Conservation (phyloP, 1,284 basidiomycete species). For the Cutaneotrichosporon sp. region DNA sequence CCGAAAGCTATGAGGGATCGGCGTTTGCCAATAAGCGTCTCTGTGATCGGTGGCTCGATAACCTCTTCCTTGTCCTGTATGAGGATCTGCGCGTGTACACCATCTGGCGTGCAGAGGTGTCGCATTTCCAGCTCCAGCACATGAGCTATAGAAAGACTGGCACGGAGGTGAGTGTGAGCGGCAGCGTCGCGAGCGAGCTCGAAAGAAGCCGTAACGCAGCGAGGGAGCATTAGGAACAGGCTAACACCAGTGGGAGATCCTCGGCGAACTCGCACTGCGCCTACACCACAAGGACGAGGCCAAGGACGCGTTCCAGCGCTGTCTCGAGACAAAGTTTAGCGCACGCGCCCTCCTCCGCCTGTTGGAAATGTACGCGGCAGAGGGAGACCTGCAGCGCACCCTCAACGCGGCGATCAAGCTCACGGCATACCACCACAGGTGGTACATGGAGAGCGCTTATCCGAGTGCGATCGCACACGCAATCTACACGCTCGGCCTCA, state of each 20-base stretch:
- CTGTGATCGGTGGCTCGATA: constrained; percentile 95
- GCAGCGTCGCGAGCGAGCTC: not conserved
- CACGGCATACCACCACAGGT: constrained; percentile 80
- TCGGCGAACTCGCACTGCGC: constrained; percentile 88
- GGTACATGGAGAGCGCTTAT: constrained; percentile 75
- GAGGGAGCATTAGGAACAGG: not conserved
- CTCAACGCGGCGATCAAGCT: constrained; percentile 89
- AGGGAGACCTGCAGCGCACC: constrained; percentile 84
- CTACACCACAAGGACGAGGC: constrained; percentile 96
- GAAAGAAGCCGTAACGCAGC: no score
- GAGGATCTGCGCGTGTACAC: constrained; percentile 99
- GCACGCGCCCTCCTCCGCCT: constrained; percentile 89
- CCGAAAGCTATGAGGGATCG: constrained; percentile 59
- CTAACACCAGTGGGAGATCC: constrained; percentile 76
- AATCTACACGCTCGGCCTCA: constrained; percentile 87
- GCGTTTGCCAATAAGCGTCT: constrained; percentile 95
- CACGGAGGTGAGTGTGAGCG: constrained; percentile 58
- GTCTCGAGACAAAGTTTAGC: constrained; percentile 84
- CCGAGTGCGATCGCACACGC: constrained; percentile 85
- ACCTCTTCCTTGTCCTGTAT: constrained; percentile 97
- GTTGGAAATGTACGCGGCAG: constrained; percentile 91
- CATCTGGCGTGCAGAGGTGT: constrained; percentile 98
- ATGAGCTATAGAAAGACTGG: constrained; percentile 96
- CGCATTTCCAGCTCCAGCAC: constrained; percentile 94
- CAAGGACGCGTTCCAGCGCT: constrained; percentile 94